phyloP scores from a whole-genome alignment of 495 filamentous ascomycete species.

The Hyphodiscus hymeniophilus region DNA sequence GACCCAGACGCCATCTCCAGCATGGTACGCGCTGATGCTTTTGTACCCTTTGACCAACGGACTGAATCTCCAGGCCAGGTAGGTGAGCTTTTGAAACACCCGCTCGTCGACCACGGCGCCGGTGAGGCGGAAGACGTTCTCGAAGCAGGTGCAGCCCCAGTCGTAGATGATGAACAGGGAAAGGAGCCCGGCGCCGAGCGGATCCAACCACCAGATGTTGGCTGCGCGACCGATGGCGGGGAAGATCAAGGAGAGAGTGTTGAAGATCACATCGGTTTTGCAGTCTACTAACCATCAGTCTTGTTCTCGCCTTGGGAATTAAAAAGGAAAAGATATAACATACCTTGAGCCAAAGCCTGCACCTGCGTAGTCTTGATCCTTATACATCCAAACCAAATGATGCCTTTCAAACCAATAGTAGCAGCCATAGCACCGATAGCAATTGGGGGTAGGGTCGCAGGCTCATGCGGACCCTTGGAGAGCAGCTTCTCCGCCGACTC shows the following conservation, averaged over 20 bases:
- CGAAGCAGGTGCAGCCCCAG: constrained; percentile 37
- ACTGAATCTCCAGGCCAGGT: constrained; percentile 34
- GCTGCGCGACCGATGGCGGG: constrained; percentile 33
- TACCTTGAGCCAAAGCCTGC: constrained; percentile 38
- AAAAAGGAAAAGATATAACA: too few relatives aligned
- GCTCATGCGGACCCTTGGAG: constrained; percentile 23
- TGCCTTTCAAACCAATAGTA: constrained; percentile 37
- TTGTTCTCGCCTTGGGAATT: too few relatives aligned
- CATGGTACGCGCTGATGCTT: constrained; percentile 40
- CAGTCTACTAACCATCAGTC: constrained; percentile 21
- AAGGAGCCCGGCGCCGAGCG: constrained; percentile 34
- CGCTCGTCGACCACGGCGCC: constrained; percentile 29
- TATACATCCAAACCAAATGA: constrained; percentile 36
- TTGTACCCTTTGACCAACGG: constrained; percentile 40
- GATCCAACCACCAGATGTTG: constrained; percentile 42
- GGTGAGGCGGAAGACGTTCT: constrained; percentile 36
- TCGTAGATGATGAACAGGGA: constrained; percentile 43
- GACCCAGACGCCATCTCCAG: constrained; percentile 41
- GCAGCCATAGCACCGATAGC: constrained; percentile 37
- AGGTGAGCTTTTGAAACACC: constrained; percentile 34
- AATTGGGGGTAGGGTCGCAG: constrained; percentile 26
- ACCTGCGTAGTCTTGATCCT: constrained; percentile 42
- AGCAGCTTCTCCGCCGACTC: constrained; percentile 37
- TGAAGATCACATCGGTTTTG: constrained; percentile 44
- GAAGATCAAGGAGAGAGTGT: constrained; percentile 40